A percentile compares a stretch with the other conserved stretches of the same genome.
phyloP scores from a whole-genome alignment of 768 basidiomycete species.

The Lactarius hatsudake region DNA sequence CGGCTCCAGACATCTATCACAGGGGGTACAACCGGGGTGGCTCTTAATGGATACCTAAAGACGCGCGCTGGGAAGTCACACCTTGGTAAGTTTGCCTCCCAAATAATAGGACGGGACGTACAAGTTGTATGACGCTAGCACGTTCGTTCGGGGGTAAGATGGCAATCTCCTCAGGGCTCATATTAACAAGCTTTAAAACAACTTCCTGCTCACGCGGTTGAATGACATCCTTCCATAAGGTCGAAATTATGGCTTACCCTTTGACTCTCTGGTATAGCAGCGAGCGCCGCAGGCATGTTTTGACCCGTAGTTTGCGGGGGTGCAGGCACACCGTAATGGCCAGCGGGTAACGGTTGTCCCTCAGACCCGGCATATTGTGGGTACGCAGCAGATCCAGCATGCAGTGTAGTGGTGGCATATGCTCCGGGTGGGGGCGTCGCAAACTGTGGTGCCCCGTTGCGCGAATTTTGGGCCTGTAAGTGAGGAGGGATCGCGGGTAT shows the following conservation, averaged over 20 bases:
- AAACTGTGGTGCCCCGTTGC: slow-evolving; percentile 21
- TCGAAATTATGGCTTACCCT: slow-evolving; percentile 42
- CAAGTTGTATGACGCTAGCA: slow-evolving; percentile 78
- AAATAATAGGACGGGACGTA: slow-evolving; percentile 38
- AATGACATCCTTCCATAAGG: slow-evolving; percentile 8
- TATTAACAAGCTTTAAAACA: slow-evolving; percentile 72
- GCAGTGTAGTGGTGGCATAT: slow-evolving; percentile 6
- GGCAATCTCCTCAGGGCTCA: slow-evolving; percentile 85
- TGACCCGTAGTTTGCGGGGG: slow-evolving; percentile 23
- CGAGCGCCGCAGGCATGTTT: slow-evolving; percentile 50
- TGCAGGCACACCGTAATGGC: slow-evolving; percentile 15
- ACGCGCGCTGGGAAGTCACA: slow-evolving; percentile 19
- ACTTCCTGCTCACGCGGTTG: slow-evolving; percentile 47
- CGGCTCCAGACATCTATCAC: slow-evolving; percentile 4
- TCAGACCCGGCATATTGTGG: slow-evolving; percentile 16
- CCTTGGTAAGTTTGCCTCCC: slow-evolving; percentile 3
- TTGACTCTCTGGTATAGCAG: slow-evolving; percentile 64
- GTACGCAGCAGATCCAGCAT: slow-evolving; percentile 18
- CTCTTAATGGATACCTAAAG: slow-evolving; percentile 23
- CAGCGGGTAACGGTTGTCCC: background rate
- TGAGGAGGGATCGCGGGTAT: slow-evolving; percentile 33
- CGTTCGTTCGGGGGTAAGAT: slow-evolving; percentile 70
- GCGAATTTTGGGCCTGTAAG: slow-evolving; percentile 35
- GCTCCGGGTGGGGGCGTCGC: slow-evolving; percentile 11
- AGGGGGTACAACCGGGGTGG: background rate